Base-by-base conservation (phyloP, 2,329 filamentous ascomycete genomes). In the Colletotrichum siamense region DNA sequence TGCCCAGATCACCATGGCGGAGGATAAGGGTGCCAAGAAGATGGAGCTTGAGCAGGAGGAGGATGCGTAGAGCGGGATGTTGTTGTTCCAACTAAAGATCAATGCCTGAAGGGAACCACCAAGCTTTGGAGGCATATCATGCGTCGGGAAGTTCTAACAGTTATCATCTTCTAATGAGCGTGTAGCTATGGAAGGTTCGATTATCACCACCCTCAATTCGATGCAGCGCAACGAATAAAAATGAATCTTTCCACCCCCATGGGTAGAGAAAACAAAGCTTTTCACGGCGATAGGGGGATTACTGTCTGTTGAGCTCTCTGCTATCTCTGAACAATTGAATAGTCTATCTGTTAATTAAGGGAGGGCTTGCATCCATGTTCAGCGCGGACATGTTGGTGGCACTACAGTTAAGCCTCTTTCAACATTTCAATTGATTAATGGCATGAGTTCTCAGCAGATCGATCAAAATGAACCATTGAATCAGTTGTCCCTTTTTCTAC, bases 1-100 rank as follows among this genome's bases (percentile, higher is more conserved):
- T 28, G 69, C 63, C 15, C 39, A 61, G 36, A 73, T 73, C 28
- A 73, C 70, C 12, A 55, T 39, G 65, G 65, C 26, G 28, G 65
- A 59, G 65, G 65, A 68, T 28, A 68, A 68, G 15, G 24, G n/a
- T n/a, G 65, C 30, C 2, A 68, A 68, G 34, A 66, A 66, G 15
- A 24, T 59, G 24, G 28, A 68, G 30, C 8, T 68, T 8, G 49
- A 68, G 30, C 65, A 68, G 15, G 65, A 68, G 5, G 65, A 59
- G 9, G 65, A 68, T 16, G 49, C n/a, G 15, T 68, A 49, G 22
- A 66, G 22, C 13, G 0, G 0, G 2, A 59, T 59, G 0, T 28
- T 10, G 36, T 39, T 39, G 36, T 39, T 9, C 0, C 8, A 39
- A 18, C 8, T 1, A 10, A 44, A 1, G 8, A 18, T 3, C 8